Percentiles rank a stretch among this genome's conserved stretches.
Evolutionary conservation across 306 rosid species (phyloP).

Genomic region (Acacia confusa): DNA sequence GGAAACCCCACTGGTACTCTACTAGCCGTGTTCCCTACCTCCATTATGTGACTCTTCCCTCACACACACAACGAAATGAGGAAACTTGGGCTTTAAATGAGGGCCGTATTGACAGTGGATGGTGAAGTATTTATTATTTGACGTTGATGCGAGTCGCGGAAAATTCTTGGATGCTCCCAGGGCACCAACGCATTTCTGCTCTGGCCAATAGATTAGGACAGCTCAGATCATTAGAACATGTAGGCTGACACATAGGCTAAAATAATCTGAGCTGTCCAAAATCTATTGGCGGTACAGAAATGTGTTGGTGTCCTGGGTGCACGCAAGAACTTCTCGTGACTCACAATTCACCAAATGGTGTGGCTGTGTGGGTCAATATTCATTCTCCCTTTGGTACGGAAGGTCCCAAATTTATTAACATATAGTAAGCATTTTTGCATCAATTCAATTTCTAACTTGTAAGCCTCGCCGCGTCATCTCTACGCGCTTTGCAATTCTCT

Average conservation of each 20-base stretch:
- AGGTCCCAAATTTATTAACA: neutral
- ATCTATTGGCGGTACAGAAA: too few relatives aligned
- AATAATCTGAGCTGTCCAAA: too few relatives aligned
- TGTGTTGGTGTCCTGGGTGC: too few relatives aligned
- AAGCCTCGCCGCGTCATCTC: neutral
- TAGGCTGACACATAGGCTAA: too few relatives aligned
- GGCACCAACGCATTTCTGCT: too few relatives aligned
- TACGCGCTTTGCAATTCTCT: neutral
- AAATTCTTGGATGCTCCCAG: too few relatives aligned
- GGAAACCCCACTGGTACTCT: slow-evolving; percentile 52
- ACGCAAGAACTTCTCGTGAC: too few relatives aligned
- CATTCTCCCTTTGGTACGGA: slow-evolving; percentile 26
- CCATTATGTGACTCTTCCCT: slow-evolving; percentile 34
- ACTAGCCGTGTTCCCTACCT: slow-evolving; percentile 30
- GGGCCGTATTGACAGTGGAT: slow-evolving; percentile 32
- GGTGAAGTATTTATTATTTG: slow-evolving; percentile 34
- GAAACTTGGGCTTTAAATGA: slow-evolving; percentile 3
- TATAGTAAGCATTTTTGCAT: neutral
- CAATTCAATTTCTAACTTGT: neutral
- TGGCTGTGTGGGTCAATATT: slow-evolving; percentile 19
- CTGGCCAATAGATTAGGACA: too few relatives aligned
- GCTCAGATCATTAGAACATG: too few relatives aligned
- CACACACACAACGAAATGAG: neutral
- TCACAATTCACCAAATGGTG: neutral
- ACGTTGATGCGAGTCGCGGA: neutral